Percentiles rank a stretch among this genome's conserved stretches.
Conservation (phyloP, 306 rosid species). For the Hippophae tibetana region DNA sequence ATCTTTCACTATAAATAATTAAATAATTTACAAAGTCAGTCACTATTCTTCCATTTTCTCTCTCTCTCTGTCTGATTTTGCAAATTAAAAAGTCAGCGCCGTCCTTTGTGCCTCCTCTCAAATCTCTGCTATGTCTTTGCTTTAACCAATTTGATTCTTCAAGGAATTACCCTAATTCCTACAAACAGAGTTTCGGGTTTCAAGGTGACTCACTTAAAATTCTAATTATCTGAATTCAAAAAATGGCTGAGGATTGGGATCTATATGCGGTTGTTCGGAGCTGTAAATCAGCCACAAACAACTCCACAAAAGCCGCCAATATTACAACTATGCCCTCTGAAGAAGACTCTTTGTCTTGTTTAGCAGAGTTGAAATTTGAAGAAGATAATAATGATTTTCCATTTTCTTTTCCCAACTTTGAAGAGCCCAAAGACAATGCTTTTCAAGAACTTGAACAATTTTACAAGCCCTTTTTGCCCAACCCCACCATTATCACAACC, state of each 20-base stretch:
- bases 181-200: neutral
- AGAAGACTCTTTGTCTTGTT: conserved; percentile 20
- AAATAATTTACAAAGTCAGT: too few species aligned
- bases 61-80: too few species aligned
- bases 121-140: conserved; percentile 13
- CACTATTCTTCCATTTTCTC: too few species aligned
- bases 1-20: too few species aligned
- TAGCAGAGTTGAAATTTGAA: conserved; percentile 20
- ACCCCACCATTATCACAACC: conserved; percentile 16
- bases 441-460: conserved; percentile 42
- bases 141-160: conserved; percentile 3
- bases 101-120: conserved; percentile 13
- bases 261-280: conserved; percentile 66
- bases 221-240: neutral
- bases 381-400: conserved; percentile 20
- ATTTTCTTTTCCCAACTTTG: conserved; percentile 34
- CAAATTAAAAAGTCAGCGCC: too few species aligned
- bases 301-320: neutral
- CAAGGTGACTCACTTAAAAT: neutral
- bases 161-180: neutral
- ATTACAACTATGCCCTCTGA: neutral
- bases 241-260: conserved; percentile 65
- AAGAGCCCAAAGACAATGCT: conserved; percentile 29
- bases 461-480: conserved; percentile 27
- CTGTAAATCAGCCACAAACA: conserved; percentile 25